phyloP scores from a whole-genome alignment of 768 basidiomycete genomes.

The Chalciporus pseudorubinellus region DNA sequence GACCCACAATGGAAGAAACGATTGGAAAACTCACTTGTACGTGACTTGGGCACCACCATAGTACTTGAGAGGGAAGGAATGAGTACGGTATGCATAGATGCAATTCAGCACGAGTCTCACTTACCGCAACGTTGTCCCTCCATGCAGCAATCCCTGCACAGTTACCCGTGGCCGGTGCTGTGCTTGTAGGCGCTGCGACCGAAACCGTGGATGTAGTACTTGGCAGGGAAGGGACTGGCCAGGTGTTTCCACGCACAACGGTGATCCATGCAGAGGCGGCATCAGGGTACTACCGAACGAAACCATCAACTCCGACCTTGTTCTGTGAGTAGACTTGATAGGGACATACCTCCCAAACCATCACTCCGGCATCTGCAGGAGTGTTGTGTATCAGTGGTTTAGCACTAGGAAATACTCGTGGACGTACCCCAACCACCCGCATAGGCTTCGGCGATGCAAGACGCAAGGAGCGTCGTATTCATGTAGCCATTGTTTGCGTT shows the following conservation, averaged over 20 bases:
- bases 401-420: background rate
- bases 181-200: no score
- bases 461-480: slow-evolving; percentile 49
- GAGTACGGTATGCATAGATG: background rate
- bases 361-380: slow-evolving; percentile 35
- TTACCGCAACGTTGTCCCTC: background rate
- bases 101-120: background rate
- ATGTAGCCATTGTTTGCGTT: slow-evolving; percentile 61
- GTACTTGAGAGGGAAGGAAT: background rate
- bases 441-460: slow-evolving; percentile 55
- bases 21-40: background rate
- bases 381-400: background rate
- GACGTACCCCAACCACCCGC: slow-evolving; percentile 14
- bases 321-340: no score
- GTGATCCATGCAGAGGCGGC: slow-evolving; percentile 37
- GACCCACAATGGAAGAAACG: background rate
- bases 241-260: slow-evolving; percentile 3
- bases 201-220: background rate
- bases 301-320: no score
- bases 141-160: background rate
- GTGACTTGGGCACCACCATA: background rate
- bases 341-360: slow-evolving; percentile 43
- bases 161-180: background rate
- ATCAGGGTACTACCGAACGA: slow-evolving; percentile 33
- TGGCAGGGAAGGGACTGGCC: background rate